Evolutionary conservation across 2,329 filamentous ascomycete genomes (phyloP).

Genomic region (Chaetomiaceae sp.): DNA sequence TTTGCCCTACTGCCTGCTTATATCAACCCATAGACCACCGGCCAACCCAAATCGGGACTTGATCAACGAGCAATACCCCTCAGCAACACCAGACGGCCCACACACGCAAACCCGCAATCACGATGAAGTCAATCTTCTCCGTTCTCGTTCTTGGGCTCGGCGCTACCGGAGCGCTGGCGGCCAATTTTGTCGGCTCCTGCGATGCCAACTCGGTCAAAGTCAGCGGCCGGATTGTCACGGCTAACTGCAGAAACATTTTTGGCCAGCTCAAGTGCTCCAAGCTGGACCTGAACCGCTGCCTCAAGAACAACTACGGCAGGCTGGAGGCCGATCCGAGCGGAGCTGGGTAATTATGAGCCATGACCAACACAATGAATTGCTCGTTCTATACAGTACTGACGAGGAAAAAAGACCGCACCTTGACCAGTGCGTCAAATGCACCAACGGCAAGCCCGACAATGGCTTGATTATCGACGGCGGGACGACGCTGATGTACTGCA

Average conservation of each 20-base stretch:
- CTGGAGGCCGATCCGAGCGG: constrained; percentile 20
- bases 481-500: constrained; percentile 22
- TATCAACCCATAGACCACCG: background rate
- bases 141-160: constrained; percentile 3
- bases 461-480: constrained; percentile 18
- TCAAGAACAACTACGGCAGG: constrained; percentile 24
- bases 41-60: background rate
- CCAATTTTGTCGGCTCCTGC: constrained; percentile 23
- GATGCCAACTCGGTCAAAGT: constrained; percentile 21
- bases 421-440: constrained; percentile 26
- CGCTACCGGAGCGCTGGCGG: background rate
- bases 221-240: constrained; percentile 19
- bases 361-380: too few relatives aligned
- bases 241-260: constrained; percentile 24
- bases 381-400: background rate
- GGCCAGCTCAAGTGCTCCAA: constrained; percentile 21
- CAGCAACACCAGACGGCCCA: background rate
- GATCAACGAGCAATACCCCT: background rate
- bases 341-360: constrained; percentile 17
- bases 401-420: constrained; percentile 17
- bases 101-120: background rate
- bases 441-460: constrained; percentile 15
- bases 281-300: constrained; percentile 24
- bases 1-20: background rate
- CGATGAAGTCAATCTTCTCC: constrained; percentile 2